Base-by-base conservation (phyloP, 2,329 filamentous ascomycete genomes). In the Fusarium proliferatum region DNA sequence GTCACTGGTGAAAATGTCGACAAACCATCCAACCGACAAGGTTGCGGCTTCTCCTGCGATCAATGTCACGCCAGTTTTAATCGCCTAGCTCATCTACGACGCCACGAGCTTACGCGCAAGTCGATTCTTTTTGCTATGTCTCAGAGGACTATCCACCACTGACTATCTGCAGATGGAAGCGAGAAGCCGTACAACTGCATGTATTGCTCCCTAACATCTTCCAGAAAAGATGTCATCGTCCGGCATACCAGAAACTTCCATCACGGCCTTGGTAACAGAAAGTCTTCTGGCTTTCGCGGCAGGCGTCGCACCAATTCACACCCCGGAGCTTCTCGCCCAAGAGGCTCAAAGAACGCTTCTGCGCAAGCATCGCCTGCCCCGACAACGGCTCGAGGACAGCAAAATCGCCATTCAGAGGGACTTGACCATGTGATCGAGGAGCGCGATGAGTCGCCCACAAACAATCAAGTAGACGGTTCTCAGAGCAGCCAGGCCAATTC, bases 151-250 rank as follows among this genome's bases (percentile, higher is more conserved):
- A 7, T 28, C 6, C 28, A 28, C 28, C 43, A 46, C 45, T 60
- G 42, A 59, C 56, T 13, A 12, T 48, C 43, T 60, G 34, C 15
- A 60, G 57, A 60, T 46, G 57, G 36, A 36, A 28, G 45, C 34
- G 57, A 60, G 45, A 60, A 60, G 28, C 57, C 57, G 34, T 60
- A 60, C 45, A 60, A 51, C 34, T 60, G 57, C n/a, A 45, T 48
- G 36, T 51, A 60, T 46, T 60, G 57, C 34, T 46, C 57, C 13
- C 34, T 60, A 15, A 46, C 57, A 36, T 60, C 57, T 36, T 60
- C 57, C 23, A 45, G 57, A 42, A 60, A 60, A 46, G 57, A 60
- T 41, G 57, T 60, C 23, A 60, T 60, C 26, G 57, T 60, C 21
- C 57, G 45, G 13, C 57, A 60, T 49, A 60, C 57, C 43, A 33